These are phyloP conservation scores for Rhexocercosporidium sp. DNA, from an alignment of 2,329 filamentous ascomycete genomes.

Conservation along the genomic window DNA sequence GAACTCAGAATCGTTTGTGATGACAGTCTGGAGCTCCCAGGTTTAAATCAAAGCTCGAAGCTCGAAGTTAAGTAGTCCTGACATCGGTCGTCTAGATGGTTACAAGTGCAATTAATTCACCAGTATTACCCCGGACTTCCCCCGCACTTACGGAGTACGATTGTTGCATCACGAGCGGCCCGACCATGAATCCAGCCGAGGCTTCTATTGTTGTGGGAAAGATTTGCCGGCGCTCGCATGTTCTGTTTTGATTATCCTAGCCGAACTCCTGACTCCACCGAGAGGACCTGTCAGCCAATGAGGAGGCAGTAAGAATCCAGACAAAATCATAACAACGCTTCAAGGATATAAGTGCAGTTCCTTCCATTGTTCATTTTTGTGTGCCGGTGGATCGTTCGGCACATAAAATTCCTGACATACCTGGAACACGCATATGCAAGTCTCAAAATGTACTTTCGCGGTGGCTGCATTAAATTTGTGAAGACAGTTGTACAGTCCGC, in stretches of 20 bases:
- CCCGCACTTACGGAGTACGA: neutral
- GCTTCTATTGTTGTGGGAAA: neutral
- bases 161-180: neutral
- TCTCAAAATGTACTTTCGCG: too few species aligned
- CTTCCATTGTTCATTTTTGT: too few species aligned
- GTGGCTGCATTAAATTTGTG: too few species aligned
- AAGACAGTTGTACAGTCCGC: too few species aligned
- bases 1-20: neutral
- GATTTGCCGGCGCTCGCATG: neutral
- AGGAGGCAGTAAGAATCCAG: too few species aligned
- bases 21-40: neutral
- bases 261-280: neutral
- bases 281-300: neutral
- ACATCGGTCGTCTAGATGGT: neutral
- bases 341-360: too few species aligned
- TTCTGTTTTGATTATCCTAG: neutral
- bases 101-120: neutral
- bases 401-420: too few species aligned
- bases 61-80: neutral
- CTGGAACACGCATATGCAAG: too few species aligned
- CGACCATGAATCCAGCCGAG: neutral
- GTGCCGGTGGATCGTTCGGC: too few species aligned
- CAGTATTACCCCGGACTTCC: neutral
- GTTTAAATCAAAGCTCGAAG: neutral
- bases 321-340: too few species aligned